A percentile compares a stretch with the other conserved stretches of the same genome.
phyloP scores from a whole-genome alignment of 148 eudicot species.

The Arctostaphylos glauca region DNA sequence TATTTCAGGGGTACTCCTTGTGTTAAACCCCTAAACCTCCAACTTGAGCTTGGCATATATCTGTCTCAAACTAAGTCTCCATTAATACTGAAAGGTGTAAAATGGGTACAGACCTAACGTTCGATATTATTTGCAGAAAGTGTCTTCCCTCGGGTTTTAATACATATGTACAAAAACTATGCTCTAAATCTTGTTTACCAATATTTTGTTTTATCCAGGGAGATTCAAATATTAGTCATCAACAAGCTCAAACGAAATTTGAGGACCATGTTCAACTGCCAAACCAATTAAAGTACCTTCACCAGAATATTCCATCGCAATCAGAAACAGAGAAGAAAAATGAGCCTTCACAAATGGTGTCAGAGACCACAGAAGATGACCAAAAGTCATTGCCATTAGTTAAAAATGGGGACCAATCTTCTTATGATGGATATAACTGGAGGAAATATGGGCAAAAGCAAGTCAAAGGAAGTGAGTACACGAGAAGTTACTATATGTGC shows the following conservation, averaged over 20 bases:
- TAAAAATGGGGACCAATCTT: slow-evolving; percentile 39
- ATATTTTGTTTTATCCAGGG: slow-evolving; percentile 37
- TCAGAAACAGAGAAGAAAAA: slow-evolving; percentile 25
- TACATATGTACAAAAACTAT: background rate
- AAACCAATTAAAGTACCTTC: slow-evolving; percentile 26
- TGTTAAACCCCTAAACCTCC: too few relatives aligned
- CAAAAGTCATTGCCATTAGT: slow-evolving; percentile 24
- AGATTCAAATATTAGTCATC: slow-evolving; percentile 31
- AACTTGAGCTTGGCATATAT: background rate
- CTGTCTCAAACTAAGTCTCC: too few relatives aligned
- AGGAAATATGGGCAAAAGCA: slow-evolving; percentile 96
- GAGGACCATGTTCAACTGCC: slow-evolving; percentile 30
- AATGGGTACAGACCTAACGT: too few relatives aligned
- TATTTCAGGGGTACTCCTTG: too few relatives aligned
- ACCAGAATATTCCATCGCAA: slow-evolving; percentile 21
- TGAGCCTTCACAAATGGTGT: slow-evolving; percentile 29
- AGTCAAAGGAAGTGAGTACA: slow-evolving; percentile 94
- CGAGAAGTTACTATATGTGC: slow-evolving; percentile 89
- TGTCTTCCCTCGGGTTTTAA: too few relatives aligned
- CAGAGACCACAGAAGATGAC: slow-evolving; percentile 33
- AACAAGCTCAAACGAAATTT: slow-evolving; percentile 35
- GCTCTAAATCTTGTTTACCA: background rate
- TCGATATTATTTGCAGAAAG: too few relatives aligned
- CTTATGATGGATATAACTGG: slow-evolving; percentile 92
- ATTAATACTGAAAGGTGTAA: too few relatives aligned